Evolutionary conservation across 306 rosid species (phyloP).

Genomic region (Coriaria nepalensis): DNA sequence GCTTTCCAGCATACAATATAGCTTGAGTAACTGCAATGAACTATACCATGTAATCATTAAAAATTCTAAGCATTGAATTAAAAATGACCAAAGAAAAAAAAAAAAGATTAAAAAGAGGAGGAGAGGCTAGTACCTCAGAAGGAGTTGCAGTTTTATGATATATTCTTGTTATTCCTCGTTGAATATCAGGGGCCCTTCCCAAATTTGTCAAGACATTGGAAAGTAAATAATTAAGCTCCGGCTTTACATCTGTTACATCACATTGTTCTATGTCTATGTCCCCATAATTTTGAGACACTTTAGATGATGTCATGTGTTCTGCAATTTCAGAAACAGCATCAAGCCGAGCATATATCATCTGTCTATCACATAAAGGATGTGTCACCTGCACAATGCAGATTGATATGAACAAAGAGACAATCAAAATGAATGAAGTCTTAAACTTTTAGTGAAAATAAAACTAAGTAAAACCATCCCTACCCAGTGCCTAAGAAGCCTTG

Average conservation of each 20-base stretch:
- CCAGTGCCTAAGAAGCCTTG: constrained; percentile 94
- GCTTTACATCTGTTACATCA: constrained; percentile 28
- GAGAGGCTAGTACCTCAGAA: constrained; percentile 88
- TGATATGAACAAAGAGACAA: no score
- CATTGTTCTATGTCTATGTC: constrained; percentile 23
- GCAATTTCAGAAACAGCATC: constrained; percentile 85
- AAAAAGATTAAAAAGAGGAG: neutral
- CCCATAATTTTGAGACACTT: constrained; percentile 24
- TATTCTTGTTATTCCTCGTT: constrained; percentile 86
- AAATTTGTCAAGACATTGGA: constrained; percentile 57
- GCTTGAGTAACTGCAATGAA: constrained; percentile 77
- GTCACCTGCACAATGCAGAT: constrained; percentile 60
- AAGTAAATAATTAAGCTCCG: constrained; percentile 41
- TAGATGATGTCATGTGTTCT: constrained; percentile 67
- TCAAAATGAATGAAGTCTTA: no score
- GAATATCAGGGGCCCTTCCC: constrained; percentile 71
- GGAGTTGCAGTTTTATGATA: constrained; percentile 76
- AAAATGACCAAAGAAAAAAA: constrained; percentile 10
- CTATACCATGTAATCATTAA: constrained; percentile 26
- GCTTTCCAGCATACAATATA: constrained; percentile 65
- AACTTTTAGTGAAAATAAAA: no score
- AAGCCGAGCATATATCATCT: constrained; percentile 69
- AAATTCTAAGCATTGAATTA: constrained; percentile 11
- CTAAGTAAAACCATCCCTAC: constrained; percentile 26
- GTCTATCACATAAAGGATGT: constrained; percentile 76